A percentile compares a stretch with the other conserved stretches of the same genome.
Conservation (phyloP, 257 asterid genomes). For the Solanum medicagineum region DNA sequence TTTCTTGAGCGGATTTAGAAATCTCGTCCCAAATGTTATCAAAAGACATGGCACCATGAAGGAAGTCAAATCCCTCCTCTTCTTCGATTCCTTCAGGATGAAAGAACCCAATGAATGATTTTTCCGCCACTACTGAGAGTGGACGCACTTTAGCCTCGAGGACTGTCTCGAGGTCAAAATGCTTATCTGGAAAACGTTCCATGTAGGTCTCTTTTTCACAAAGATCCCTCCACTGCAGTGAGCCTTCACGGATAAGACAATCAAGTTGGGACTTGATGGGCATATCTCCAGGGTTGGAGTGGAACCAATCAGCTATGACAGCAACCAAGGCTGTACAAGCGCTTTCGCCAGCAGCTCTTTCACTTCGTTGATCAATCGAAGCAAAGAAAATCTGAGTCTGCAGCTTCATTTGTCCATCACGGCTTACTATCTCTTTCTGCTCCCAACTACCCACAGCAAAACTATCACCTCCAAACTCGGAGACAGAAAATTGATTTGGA, state of each 20-base stretch:
- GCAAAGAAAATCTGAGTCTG: constrained; percentile 4
- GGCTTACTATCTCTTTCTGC: constrained; percentile 5
- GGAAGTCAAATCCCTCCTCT: background rate
- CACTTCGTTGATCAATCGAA: constrained; percentile 10
- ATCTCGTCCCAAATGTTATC: constrained; percentile 9
- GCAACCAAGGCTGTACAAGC: constrained; percentile 11
- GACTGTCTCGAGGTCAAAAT: constrained; percentile 6
- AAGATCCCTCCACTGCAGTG: constrained; percentile 1
- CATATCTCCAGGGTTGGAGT: background rate
- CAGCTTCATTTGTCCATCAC: constrained; percentile 5
- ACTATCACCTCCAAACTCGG: constrained; percentile 1
- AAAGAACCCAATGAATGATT: constrained; percentile 6
- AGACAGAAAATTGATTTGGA: background rate
- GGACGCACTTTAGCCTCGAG: background rate
- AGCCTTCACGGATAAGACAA: constrained; percentile 3
- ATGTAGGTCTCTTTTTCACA: background rate
- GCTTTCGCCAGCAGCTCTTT: constrained; percentile 5
- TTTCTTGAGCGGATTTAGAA: background rate
- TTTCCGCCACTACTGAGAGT: background rate
- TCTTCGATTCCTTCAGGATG: background rate
- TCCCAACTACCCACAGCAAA: constrained; percentile 6
- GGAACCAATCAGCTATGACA: constrained; percentile 9
- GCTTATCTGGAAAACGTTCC: background rate
- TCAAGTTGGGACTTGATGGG: constrained; percentile 2
- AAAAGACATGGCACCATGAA: constrained; percentile 4